These are phyloP conservation scores for Tolypocladium ophioglossoides DNA, from an alignment of 2,329 filamentous ascomycete genomes.

Conservation along the genomic window DNA sequence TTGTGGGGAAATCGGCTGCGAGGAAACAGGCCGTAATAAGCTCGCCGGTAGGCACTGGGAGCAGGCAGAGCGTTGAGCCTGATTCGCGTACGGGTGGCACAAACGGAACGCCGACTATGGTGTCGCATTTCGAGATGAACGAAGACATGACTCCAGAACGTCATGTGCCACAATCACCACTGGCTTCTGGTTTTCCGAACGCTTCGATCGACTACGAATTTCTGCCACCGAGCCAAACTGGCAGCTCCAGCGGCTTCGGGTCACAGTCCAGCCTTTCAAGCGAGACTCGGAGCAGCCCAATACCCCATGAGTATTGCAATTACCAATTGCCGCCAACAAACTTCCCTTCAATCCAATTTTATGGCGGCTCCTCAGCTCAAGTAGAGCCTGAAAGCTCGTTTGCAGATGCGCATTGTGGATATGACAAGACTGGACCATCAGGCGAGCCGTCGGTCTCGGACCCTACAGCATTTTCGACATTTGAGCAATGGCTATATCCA, in stretches of 20 bases:
- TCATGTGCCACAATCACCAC: not conserved
- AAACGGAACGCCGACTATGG: not conserved
- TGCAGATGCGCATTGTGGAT: not conserved
- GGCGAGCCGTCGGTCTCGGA: not conserved
- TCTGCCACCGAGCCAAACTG: not conserved
- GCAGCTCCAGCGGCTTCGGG: not conserved
- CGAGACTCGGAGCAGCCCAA: not conserved
- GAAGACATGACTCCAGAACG: not conserved
- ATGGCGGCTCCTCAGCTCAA: not conserved
- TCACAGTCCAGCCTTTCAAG: conserved; percentile 2
- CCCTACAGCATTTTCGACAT: conserved; percentile 5
- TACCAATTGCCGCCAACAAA: not conserved
- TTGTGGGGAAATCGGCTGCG: not conserved
- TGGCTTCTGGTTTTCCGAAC: not conserved
- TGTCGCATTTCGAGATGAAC: conserved; percentile 1
- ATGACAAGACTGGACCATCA: not conserved
- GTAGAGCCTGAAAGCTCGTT: not conserved
- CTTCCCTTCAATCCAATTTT: not conserved
- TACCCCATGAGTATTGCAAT: not conserved
- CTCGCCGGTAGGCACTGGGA: not conserved
- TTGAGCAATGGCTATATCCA: conserved; percentile 10
- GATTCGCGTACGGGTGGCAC: not conserved
- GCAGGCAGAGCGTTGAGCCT: not conserved
- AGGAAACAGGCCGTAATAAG: not conserved
- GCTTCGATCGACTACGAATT: not conserved